phyloP scores from a whole-genome alignment of 352 stramenopile species.

The Lagenidium giganteum region DNA sequence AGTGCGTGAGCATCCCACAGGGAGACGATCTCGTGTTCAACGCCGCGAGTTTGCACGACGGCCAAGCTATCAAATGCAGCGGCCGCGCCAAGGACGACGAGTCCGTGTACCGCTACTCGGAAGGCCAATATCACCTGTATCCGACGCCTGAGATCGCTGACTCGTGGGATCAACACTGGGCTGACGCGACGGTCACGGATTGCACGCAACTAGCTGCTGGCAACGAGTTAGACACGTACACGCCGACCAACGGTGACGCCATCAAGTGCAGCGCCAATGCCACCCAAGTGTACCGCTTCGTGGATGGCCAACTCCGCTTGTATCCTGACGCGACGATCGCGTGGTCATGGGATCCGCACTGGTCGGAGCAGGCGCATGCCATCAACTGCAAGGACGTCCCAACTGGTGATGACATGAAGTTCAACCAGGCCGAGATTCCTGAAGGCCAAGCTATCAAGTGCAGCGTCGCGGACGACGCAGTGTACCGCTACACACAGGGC shows the following conservation, averaged over 20 bases:
- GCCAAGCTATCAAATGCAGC: conserved; percentile 17
- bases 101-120: conserved; percentile 12
- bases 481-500: conserved; percentile 15
- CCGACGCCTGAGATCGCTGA: background rate
- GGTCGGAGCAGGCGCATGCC: background rate
- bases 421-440: conserved; percentile 2
- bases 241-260: conserved; percentile 3
- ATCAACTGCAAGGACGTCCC: background rate
- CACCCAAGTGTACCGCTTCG: too few species aligned
- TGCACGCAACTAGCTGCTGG: background rate
- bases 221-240: too few species aligned
- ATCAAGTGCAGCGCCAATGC: conserved; percentile 2
- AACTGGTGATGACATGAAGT: conserved; percentile 1
- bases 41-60: conserved; percentile 1
- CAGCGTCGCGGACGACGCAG: background rate
- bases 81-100: background rate
- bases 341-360: too few species aligned
- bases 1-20: background rate
- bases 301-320: too few species aligned
- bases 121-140: conserved; percentile 5
- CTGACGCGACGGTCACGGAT: background rate
- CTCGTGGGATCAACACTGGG: conserved; percentile 15
- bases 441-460: conserved; percentile 19
- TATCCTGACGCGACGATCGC: too few species aligned
- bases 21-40: conserved; percentile 2